Conservation (phyloP, 352 stramenopile species). For the Globisporangium cystogenes region DNA sequence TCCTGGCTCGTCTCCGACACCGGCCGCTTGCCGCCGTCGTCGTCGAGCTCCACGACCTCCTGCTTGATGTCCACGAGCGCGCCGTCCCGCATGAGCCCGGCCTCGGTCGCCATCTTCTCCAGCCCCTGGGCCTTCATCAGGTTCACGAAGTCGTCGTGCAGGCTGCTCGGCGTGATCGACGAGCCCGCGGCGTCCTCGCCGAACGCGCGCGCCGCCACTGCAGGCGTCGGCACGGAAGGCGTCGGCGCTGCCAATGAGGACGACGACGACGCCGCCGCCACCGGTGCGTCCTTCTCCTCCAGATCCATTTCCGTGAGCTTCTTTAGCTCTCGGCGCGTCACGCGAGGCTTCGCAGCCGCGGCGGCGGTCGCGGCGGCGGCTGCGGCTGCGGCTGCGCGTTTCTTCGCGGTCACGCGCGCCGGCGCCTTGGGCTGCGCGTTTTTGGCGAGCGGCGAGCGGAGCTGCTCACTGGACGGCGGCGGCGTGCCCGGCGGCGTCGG, state of each 20-base stretch:
- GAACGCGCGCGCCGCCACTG: conserved; percentile 19
- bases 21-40: conserved; percentile 16
- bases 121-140: conserved; percentile 82
- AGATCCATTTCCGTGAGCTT: conserved; percentile 72
- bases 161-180: conserved; percentile 55
- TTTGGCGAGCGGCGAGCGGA: conserved; percentile 30
- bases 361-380: not conserved
- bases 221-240: not conserved
- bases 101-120: conserved; percentile 80
- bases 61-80: conserved; percentile 54
- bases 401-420: conserved; percentile 36
- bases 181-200: conserved; percentile 27
- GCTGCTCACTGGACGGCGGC: conserved; percentile 11
- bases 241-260: not conserved
- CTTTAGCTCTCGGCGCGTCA: conserved; percentile 73
- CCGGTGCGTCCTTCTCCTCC: conserved; percentile 67
- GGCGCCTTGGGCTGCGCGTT: conserved; percentile 35
- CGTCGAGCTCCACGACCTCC: conserved; percentile 16
- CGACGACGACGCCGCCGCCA: not conserved
- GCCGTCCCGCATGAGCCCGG: conserved; percentile 70
- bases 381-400: conserved; percentile 13
- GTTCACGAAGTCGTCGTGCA: conserved; percentile 85
- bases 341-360: conserved; percentile 34
- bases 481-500: conserved; percentile 21
- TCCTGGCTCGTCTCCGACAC: conserved; percentile 19